Evolutionary conservation across 2,329 filamentous ascomycete genomes (phyloP).

Genomic region (Penicillium sclerotigenum): DNA sequence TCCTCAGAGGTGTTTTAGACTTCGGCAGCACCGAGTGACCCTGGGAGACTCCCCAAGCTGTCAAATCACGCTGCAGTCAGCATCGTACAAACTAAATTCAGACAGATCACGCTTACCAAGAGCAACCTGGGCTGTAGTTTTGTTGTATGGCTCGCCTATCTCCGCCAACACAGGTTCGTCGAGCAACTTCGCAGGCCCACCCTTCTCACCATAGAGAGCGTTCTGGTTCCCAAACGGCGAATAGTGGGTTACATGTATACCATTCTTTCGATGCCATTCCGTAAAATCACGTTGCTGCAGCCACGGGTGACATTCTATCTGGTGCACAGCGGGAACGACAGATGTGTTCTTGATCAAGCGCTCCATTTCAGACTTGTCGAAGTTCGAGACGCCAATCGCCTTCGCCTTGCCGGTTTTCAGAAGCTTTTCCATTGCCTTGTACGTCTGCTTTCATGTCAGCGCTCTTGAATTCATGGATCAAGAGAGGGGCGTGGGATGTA

Average conservation of each 20-base stretch:
- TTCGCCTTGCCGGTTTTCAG: conserved; percentile 44
- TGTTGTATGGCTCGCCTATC: conserved; percentile 53
- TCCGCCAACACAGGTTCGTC: conserved; percentile 50
- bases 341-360: conserved; percentile 44
- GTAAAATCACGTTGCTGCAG: conserved; percentile 50
- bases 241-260: conserved; percentile 56
- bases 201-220: conserved; percentile 45
- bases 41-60: conserved; percentile 53
- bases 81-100: neutral
- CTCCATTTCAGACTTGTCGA: conserved; percentile 49
- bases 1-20: conserved; percentile 46
- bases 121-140: conserved; percentile 51
- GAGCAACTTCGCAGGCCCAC: conserved; percentile 49
- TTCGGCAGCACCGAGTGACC: conserved; percentile 55
- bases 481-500: conserved; percentile 20
- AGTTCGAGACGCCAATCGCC: conserved; percentile 55
- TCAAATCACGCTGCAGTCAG: neutral
- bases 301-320: conserved; percentile 54
- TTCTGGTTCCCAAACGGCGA: conserved; percentile 57
- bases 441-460: conserved; percentile 37
- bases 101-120: conserved; percentile 36
- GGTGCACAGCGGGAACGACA: conserved; percentile 49
- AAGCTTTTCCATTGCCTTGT: conserved; percentile 50
- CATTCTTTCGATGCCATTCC: conserved; percentile 49
- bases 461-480: neutral